phyloP scores from a whole-genome alignment of 1,284 basidiomycete species.

The Pseudozyma thailandica region DNA sequence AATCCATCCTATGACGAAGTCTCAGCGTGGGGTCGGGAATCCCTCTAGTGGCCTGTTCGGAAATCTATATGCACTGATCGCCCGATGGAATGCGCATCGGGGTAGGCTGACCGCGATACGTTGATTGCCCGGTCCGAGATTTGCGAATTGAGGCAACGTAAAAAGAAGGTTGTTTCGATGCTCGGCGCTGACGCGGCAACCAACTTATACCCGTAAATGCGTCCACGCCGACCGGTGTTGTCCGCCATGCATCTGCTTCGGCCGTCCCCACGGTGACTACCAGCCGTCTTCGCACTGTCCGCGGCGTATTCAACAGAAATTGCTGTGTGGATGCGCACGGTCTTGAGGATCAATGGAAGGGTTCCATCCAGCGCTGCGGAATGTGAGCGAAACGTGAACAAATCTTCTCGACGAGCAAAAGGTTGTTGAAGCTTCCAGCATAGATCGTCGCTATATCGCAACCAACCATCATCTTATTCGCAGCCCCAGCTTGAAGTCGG shows the following conservation, averaged over 20 bases:
- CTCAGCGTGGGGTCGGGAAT: too few species aligned
- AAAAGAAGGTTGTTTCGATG: background rate
- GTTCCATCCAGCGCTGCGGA: too few species aligned
- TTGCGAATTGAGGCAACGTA: background rate
- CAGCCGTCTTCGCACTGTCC: background rate
- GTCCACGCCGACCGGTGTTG: conserved; percentile 9
- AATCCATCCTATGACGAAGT: too few species aligned
- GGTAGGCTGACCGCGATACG: background rate
- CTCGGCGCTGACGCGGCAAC: conserved; percentile 17
- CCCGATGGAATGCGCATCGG: background rate
- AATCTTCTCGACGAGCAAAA: too few species aligned
- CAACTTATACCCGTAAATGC: background rate
- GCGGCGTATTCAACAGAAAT: too few species aligned
- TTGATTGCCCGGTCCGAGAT: conserved; percentile 6
- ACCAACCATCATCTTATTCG: too few species aligned
- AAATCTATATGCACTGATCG: background rate
- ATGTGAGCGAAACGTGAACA: too few species aligned
- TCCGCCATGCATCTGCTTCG: background rate
- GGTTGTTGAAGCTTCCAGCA: too few species aligned
- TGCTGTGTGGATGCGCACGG: conserved; percentile 3
- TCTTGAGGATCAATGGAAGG: too few species aligned
- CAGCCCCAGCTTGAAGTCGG: too few species aligned
- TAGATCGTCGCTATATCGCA: too few species aligned
- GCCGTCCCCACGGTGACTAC: conserved; percentile 8
- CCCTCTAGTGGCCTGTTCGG: too few species aligned